Evolutionary conservation across 208 protist genomes (phyloP), one percentile per base, ranked within the genome.

Genomic region (Angomonas ambiguus): DNA sequence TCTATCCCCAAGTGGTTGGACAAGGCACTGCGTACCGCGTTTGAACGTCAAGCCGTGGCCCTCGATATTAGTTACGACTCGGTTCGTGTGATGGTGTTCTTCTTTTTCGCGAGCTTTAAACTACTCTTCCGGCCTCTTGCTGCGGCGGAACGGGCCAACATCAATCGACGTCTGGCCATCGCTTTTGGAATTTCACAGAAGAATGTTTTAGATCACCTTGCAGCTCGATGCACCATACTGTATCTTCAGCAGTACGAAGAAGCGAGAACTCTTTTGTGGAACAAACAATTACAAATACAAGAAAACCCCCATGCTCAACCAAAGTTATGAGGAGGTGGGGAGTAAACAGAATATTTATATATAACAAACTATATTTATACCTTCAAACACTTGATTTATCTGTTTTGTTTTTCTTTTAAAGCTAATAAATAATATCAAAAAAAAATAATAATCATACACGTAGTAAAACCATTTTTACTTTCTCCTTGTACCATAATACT

Each of bases 91-190:
- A 69, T 94, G 16, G 67, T 94, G 20, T 91, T 81, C 64, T 91
- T 83, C 63, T 89, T 94, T 56, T 94, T 82, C 66, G 80, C 69
- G n/a, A 80, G 80, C 58, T 89, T 77, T 64, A 85, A 88, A 62
- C 62, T 86, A 32, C 67, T 94, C 20, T 79, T 94, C 62, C 80
- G 77, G 31, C 85, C 88, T n/a, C 71, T 94, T 27, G 80, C 83
- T 6, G 71, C 60, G 34, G 71, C 80, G 30, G 84, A 94, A 71
- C 74, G 82, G 4, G 74, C 69, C 25, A 94, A 91, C 72, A 87
- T 94, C 38, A 90, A 79, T 72, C 68, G 71, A 1, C 88, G 88
- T 1, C 65, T 94, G 20, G 67, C 82, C 42, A 73, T 64, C 0
- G 81, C 77, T 11, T 88, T 90, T 63, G 85, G 84, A 1, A 78